Conservation (phyloP, 352 stramenopile species). For the Phytopythium kandeliae region DNA sequence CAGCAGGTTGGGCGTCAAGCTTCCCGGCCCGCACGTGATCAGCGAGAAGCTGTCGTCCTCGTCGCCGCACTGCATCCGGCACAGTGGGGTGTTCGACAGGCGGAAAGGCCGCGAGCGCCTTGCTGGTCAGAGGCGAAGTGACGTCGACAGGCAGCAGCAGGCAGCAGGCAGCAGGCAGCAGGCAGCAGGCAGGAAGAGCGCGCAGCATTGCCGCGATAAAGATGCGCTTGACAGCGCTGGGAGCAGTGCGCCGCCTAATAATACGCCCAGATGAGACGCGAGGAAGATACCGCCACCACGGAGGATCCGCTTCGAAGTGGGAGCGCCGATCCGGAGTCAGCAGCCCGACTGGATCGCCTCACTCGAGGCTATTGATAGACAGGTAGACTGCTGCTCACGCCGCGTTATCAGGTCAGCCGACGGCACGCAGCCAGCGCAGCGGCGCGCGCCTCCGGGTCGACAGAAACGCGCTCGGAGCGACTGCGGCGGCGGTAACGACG, state of each 20-base stretch:
- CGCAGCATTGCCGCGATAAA: no score
- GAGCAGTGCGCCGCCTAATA: not conserved
- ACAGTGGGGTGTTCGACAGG: slow-evolving; percentile 1
- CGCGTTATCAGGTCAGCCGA: no score
- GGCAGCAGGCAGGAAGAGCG: no score
- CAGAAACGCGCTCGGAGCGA: no score
- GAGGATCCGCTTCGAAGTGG: not conserved
- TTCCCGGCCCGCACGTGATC: slow-evolving; percentile 44
- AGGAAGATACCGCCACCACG: not conserved
- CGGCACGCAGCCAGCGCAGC: no score
- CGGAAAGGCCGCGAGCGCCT: not conserved
- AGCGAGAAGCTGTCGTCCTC: slow-evolving; percentile 41
- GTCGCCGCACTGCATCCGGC: slow-evolving; percentile 18
- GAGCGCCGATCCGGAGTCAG: no score
- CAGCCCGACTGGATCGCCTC: no score
- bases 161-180: no score
- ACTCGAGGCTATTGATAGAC: no score
- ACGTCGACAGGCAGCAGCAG: not conserved
- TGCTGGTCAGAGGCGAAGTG: not conserved
- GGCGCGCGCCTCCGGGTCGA: no score
- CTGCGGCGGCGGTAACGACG: no score
- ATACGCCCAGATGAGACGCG: not conserved
- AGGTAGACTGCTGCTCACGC: no score
- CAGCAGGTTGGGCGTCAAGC: slow-evolving; percentile 46
- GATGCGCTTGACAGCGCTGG: not conserved